These are phyloP conservation scores for Tetrapisispora arboricola DNA, from an alignment of 805 yeast species.

Conservation along the genomic window DNA sequence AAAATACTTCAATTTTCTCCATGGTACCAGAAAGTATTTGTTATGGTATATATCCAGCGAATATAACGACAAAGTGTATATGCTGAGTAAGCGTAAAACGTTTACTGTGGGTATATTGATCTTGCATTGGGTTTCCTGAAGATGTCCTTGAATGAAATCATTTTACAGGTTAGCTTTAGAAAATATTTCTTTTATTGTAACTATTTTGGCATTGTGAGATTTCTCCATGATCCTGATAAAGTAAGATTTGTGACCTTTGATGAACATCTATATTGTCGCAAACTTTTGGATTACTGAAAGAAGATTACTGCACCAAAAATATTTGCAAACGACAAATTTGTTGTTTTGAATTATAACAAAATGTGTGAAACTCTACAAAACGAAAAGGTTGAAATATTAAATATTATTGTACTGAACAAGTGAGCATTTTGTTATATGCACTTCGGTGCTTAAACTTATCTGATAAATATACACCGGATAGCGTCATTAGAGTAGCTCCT, in stretches of 20 bases:
- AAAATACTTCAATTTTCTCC: not conserved
- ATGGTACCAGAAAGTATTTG: not conserved
- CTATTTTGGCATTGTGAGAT: not conserved
- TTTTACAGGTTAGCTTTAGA: not conserved
- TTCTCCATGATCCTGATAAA: not conserved
- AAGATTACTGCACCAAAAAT: not conserved
- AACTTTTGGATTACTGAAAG: not conserved
- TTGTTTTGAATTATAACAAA: not conserved
- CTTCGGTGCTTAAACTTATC: not conserved
- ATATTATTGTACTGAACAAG: not conserved
- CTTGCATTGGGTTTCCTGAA: not conserved
- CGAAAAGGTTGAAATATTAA: not conserved
- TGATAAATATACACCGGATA: not conserved
- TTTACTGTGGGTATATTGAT: not conserved
- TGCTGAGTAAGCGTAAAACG: not conserved
- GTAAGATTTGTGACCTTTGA: not conserved
- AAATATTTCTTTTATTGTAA: not conserved
- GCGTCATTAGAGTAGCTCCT: not conserved
- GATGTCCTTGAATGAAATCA: not conserved
- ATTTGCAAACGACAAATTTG: not conserved
- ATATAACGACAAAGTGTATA: not conserved
- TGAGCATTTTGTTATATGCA: not conserved
- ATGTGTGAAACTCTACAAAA: not conserved
- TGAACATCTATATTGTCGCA: not conserved
- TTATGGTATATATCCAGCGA: not conserved